Evolutionary conservation across 768 basidiomycete genomes (phyloP).

Genomic region (Nevesoporus exiguus): DNA sequence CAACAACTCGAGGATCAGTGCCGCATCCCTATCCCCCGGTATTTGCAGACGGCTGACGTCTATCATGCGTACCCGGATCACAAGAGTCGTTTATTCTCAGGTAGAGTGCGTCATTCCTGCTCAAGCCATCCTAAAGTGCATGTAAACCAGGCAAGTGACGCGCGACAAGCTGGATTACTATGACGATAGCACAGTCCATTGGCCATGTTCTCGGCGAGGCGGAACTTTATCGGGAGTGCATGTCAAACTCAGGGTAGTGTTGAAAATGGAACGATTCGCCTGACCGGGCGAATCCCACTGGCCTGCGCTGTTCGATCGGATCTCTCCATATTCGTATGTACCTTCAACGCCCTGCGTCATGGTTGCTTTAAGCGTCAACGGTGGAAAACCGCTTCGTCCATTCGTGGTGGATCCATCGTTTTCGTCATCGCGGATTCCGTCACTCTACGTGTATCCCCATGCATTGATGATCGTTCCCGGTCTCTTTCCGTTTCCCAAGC

Average conservation of each 20-base stretch:
- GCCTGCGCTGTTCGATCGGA: not conserved
- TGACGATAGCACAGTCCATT: not conserved
- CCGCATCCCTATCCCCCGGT: not conserved
- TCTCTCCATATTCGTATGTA: not conserved
- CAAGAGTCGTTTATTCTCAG: not conserved
- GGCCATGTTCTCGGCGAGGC: not conserved
- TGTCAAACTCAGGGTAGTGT: not conserved
- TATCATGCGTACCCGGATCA: constrained; percentile 8
- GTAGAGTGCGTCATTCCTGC: constrained; percentile 9
- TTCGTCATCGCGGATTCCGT: not conserved
- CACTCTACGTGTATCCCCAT: not conserved
- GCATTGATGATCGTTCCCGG: not conserved
- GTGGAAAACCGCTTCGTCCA: not conserved
- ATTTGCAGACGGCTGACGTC: constrained; percentile 2
- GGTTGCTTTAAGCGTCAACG: not conserved
- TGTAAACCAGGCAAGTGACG: constrained; percentile 4
- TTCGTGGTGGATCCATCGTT: not conserved
- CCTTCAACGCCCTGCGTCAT: not conserved
- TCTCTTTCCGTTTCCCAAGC: not conserved
- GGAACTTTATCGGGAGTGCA: not conserved
- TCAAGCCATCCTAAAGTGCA: not conserved
- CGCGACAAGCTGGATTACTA: not conserved
- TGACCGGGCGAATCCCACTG: constrained; percentile 5
- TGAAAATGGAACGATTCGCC: constrained; percentile 16
- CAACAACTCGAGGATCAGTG: constrained; percentile 15